Evolutionary conservation across 352 stramenopile genomes (phyloP), one percentile per base, ranked within the genome.

Genomic region (Globisporangium okanoganense): DNA sequence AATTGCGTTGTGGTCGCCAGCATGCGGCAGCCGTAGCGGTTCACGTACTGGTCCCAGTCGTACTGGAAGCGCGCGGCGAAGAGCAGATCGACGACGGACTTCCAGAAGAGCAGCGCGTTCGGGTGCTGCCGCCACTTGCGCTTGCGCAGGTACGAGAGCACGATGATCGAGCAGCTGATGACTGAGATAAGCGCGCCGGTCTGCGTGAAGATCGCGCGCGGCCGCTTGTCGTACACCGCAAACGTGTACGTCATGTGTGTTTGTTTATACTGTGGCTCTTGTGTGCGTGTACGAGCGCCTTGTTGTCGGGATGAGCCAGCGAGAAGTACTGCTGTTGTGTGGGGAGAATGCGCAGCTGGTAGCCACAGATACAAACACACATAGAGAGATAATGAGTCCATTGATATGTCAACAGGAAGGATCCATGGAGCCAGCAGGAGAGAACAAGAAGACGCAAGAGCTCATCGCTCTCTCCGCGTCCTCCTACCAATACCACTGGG

Each of bases 41-140:
- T 78, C 41, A 78, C 71, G 54, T 83, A 78, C 40, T 73, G 56
- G 43, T 89, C 81, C 84, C 84, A 93, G 25, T 65, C 65, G 64
- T 78, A 88, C 52, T 88, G 73, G 58, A 92, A 94, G 1, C 82
- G 83, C 66, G 92, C 48, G 12, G 85, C 82, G 59, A 87, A 95
- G 38, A 88, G 63, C 36, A 92, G 43, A 52, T 95, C 85, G 31
- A 91, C 73, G 12, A 80, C 71, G 0, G 83, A 72, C 60, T 93
- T 93, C 80, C 81, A 93, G 64, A 87, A 95, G 53, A 95, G 82
- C 35, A 95, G 68, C 40, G 83, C 67, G 55, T 92, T 95, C n/a
- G 85, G 85, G 61, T 95, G 82, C 16, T 82, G 82, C 35, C 79
- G 77, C 76, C 84, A 91, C 40, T 88, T 87, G 49, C 81, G 79